Evolutionary conservation across 1,284 basidiomycete genomes (phyloP).

Genomic region (Pyrrhoderma lamaoense): DNA sequence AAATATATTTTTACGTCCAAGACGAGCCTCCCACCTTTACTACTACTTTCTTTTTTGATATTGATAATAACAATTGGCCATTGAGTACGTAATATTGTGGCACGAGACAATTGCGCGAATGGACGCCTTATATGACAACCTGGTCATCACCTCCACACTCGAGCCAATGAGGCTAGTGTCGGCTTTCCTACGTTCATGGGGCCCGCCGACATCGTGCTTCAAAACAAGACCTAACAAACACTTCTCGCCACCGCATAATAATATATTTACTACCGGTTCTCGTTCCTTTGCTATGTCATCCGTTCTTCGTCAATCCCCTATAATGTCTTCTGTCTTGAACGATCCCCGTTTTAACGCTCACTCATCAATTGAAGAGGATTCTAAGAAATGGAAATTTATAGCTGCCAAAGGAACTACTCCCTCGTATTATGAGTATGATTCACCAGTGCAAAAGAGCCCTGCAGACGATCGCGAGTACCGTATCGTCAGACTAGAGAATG

Average conservation of each 20-base stretch:
- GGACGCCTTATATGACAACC: too few species aligned
- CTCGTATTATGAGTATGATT: slow-evolving; percentile 50
- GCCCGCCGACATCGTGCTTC: background rate
- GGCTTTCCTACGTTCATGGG: slow-evolving; percentile 4
- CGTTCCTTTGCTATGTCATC: background rate
- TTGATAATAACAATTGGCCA: background rate
- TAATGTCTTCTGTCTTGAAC: slow-evolving; percentile 4
- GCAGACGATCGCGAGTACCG: slow-evolving; percentile 77
- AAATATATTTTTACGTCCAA: too few species aligned
- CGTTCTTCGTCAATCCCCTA: background rate
- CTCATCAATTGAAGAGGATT: slow-evolving; percentile 7
- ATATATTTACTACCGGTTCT: background rate
- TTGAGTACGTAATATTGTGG: slow-evolving; percentile 3
- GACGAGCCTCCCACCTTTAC: too few species aligned
- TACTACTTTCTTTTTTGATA: too few species aligned
- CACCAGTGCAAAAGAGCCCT: slow-evolving; percentile 66
- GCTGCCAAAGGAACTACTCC: slow-evolving; percentile 28
- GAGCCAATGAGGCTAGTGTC: background rate
- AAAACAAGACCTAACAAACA: background rate
- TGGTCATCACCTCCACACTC: too few species aligned
- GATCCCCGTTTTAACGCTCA: slow-evolving; percentile 1
- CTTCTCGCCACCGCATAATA: too few species aligned
- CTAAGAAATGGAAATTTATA: slow-evolving; percentile 34
- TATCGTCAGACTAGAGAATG: slow-evolving; percentile 81
- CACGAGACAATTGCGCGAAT: slow-evolving; percentile 4